Evolutionary conservation across 2,329 filamentous ascomycete genomes (phyloP).

Genomic region (Botrytis elliptica): DNA sequence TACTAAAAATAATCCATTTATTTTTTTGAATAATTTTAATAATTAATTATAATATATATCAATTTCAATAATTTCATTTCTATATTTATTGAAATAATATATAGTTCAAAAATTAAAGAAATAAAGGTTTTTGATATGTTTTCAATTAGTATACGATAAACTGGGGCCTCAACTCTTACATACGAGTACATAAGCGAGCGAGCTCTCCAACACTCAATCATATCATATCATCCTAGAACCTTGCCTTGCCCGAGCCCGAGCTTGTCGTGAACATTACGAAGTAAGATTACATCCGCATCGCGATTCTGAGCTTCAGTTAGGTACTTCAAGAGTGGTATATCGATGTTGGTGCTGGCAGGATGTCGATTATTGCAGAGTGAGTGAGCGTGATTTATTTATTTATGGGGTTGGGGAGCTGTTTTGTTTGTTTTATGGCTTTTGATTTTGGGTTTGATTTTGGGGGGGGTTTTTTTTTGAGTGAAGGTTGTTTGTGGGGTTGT

Average conservation of each 20-base stretch:
- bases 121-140: too few species aligned
- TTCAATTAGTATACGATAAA: too few species aligned
- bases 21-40: too few species aligned
- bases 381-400: constrained; percentile 26
- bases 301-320: not conserved
- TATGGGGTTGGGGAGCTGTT: not conserved
- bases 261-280: not conserved
- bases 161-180: too few species aligned
- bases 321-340: not conserved
- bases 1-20: too few species aligned
- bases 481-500: not conserved
- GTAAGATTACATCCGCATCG: not conserved
- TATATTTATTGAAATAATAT: too few species aligned
- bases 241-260: not conserved
- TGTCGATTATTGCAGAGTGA: constrained; percentile 50
- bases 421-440: not conserved
- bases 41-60: too few species aligned
- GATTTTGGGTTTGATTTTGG: not conserved
- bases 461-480: not conserved
- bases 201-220: not conserved
- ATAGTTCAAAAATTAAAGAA: too few species aligned
- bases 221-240: constrained; percentile 4
- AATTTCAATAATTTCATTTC: too few species aligned
- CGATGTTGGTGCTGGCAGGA: constrained; percentile 33
- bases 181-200: not conserved